These are phyloP conservation scores for Mycena maculata DNA, from an alignment of 768 basidiomycete genomes.

Conservation along the genomic window DNA sequence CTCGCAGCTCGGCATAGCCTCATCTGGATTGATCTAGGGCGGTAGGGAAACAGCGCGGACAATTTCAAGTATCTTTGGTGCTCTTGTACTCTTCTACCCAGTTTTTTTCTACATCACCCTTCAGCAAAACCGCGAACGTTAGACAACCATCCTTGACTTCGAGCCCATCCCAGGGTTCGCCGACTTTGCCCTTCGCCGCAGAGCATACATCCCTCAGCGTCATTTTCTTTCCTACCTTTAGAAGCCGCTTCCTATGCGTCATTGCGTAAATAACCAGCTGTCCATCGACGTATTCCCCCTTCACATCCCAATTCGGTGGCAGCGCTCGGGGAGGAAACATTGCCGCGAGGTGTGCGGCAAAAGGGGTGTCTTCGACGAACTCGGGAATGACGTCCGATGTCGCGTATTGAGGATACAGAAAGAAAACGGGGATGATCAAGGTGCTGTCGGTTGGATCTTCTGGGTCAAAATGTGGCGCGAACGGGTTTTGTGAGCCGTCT, in stretches of 20 bases:
- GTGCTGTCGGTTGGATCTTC: conserved; percentile 69
- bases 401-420: conserved; percentile 91
- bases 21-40: conserved; percentile 5
- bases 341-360: conserved; percentile 76
- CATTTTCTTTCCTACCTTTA: conserved; percentile 95
- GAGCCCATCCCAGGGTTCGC: conserved; percentile 77
- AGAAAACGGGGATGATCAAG: conserved; percentile 88
- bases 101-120: conserved; percentile 77
- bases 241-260: conserved; percentile 76
- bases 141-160: conserved; percentile 87
- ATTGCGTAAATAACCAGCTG: conserved; percentile 86
- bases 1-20: background rate
- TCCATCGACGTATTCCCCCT: conserved; percentile 70
- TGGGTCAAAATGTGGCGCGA: conserved; percentile 72
- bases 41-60: background rate
- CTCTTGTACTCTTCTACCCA: conserved; percentile 93
- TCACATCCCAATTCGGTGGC: conserved; percentile 81
- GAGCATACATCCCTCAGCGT: conserved; percentile 81
- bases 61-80: conserved; percentile 28
- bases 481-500: conserved; percentile 65
- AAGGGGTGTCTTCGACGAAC: conserved; percentile 88
- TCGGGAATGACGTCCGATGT: conserved; percentile 90
- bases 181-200: conserved; percentile 69
- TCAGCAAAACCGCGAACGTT: conserved; percentile 82
- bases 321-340: conserved; percentile 86